Conservation (phyloP, 441 rosid genomes). For the Mallotus japonicus region DNA sequence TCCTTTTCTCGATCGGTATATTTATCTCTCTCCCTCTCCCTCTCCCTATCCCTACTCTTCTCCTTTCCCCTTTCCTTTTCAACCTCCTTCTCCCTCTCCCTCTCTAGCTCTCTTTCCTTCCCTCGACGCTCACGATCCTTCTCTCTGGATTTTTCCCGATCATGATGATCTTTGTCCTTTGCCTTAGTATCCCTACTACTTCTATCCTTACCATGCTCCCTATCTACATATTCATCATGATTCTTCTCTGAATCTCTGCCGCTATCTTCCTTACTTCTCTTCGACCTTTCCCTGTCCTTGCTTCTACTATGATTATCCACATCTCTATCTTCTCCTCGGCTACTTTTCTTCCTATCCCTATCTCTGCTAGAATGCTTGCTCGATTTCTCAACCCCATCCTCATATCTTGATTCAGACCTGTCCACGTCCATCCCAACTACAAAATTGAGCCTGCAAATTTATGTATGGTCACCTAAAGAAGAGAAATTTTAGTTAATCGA, state of each 20-base stretch:
- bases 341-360: constrained; percentile 40
- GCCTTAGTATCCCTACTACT: constrained; percentile 27
- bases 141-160: constrained; percentile 24
- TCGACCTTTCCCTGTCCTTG: constrained; percentile 45
- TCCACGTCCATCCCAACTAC: constrained; percentile 27
- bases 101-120: constrained; percentile 23
- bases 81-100: constrained; percentile 24
- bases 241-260: constrained; percentile 22
- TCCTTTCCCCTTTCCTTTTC: constrained; percentile 28
- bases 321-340: constrained; percentile 36
- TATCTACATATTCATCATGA: constrained; percentile 16
- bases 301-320: constrained; percentile 54
- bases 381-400: constrained; percentile 35
- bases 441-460: background rate
- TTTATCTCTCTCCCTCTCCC: constrained; percentile 38
- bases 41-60: constrained; percentile 32
- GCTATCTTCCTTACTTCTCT: constrained; percentile 32
- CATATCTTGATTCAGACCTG: constrained; percentile 27
- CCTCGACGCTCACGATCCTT: constrained; percentile 23
- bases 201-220: constrained; percentile 27
- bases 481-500: background rate
- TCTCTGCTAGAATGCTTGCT: constrained; percentile 49
- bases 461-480: constrained; percentile 1
- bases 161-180: constrained; percentile 27
- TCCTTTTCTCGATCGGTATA: constrained; percentile 40